phyloP scores from a whole-genome alignment of 352 stramenopile genomes.

The Phytophthora brassicae region DNA sequence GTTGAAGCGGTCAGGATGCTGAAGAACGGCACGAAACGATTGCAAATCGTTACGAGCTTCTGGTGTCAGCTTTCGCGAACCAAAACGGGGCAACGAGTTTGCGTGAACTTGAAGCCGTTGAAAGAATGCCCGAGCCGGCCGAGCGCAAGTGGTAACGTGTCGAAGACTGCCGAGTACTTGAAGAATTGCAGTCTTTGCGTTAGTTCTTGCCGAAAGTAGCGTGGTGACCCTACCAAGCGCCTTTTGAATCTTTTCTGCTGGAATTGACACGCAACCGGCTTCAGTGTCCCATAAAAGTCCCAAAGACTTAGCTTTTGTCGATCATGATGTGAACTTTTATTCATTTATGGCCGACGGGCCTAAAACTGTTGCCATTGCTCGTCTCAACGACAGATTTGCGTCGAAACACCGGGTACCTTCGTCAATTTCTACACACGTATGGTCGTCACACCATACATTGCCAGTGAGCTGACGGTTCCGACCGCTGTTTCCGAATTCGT shows the following conservation, averaged over 20 bases:
- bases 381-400: conserved; percentile 14
- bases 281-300: conserved; percentile 15
- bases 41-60: not conserved
- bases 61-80: too few species aligned
- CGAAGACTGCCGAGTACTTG: not conserved
- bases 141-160: not conserved
- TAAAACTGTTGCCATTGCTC: conserved; percentile 17
- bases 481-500: not conserved
- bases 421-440: conserved; percentile 25
- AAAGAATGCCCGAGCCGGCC: not conserved
- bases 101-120: not conserved
- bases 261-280: conserved; percentile 6
- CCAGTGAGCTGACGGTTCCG: conserved; percentile 4
- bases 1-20: conserved; percentile 2
- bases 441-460: conserved; percentile 30
- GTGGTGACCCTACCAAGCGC: not conserved
- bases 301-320: conserved; percentile 5
- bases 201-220: not conserved
- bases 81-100: too few species aligned
- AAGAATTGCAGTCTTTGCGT: not conserved
- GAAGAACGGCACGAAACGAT: conserved; percentile 4
- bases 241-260: conserved; percentile 8
- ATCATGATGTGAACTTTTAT: conserved; percentile 18
- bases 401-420: not conserved
- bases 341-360: conserved; percentile 6